These are phyloP conservation scores for Solanum virginianum DNA, from an alignment of 257 asterid genomes.

Conservation along the genomic window DNA sequence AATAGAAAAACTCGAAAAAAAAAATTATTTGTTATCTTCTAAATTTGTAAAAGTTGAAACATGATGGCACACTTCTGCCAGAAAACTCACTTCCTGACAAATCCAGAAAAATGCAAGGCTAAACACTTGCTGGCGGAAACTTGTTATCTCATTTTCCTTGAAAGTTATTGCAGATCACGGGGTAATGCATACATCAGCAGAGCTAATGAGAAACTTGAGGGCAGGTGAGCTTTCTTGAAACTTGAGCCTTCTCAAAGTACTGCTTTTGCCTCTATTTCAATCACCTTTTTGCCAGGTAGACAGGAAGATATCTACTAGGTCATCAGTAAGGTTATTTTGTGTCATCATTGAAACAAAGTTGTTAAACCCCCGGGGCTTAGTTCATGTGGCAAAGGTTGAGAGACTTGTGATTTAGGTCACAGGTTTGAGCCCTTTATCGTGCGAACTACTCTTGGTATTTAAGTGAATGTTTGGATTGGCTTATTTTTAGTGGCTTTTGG, in stretches of 20 bases:
- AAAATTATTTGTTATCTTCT: not conserved
- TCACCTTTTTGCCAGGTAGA: not conserved
- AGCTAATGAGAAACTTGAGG: not conserved
- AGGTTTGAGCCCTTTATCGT: not conserved
- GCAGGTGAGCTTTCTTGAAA: not conserved
- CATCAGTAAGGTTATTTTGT: not conserved
- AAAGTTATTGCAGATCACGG: not conserved
- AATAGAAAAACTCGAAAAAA: not conserved
- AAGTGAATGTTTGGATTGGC: too few relatives aligned
- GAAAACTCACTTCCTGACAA: not conserved
- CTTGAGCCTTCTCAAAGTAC: not conserved
- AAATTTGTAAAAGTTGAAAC: not conserved
- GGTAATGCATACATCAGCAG: not conserved
- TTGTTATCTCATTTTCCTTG: not conserved
- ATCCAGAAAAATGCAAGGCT: not conserved
- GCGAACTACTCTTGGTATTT: not conserved
- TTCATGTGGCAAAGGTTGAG: not conserved
- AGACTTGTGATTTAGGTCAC: not conserved
- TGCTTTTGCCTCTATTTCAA: not conserved
- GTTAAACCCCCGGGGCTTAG: not conserved
- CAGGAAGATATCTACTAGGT: not conserved
- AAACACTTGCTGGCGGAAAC: not conserved
- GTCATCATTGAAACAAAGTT: not conserved
- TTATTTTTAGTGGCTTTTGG: too few relatives aligned
- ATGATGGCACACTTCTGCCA: not conserved